Percentiles rank a stretch among this genome's conserved stretches.
These are phyloP conservation scores for Nectriaceae sp. DNA, from an alignment of 2,329 filamentous ascomycete genomes.

Conservation along the genomic window DNA sequence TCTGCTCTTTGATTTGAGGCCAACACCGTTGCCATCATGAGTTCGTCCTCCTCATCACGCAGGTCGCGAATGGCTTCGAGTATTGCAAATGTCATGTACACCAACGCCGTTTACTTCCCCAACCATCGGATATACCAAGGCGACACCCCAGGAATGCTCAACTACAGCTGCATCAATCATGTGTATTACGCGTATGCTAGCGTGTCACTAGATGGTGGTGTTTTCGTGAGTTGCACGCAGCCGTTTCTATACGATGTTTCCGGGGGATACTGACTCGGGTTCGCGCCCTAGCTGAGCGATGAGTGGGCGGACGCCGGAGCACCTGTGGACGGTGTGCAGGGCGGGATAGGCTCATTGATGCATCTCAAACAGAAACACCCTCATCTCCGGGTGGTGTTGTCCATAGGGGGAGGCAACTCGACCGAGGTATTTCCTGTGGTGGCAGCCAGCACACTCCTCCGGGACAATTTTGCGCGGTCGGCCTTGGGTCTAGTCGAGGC, in stretches of 20 bases:
- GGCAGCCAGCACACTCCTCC: slow-evolving; percentile 58
- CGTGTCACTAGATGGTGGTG: slow-evolving; percentile 69
- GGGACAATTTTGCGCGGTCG: slow-evolving; percentile 71
- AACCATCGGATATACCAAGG: slow-evolving; percentile 74
- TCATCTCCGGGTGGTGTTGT: slow-evolving; percentile 74
- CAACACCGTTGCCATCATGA: slow-evolving; percentile 35
- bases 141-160: slow-evolving; percentile 72
- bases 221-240: slow-evolving; percentile 63
- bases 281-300: slow-evolving; percentile 65
- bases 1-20: not conserved
- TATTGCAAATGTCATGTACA: slow-evolving; percentile 53
- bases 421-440: slow-evolving; percentile 69
- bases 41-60: slow-evolving; percentile 38
- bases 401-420: slow-evolving; percentile 69
- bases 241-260: slow-evolving; percentile 7
- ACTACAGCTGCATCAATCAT: slow-evolving; percentile 76
- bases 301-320: slow-evolving; percentile 75
- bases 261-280: slow-evolving; percentile 26
- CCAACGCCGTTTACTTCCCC: slow-evolving; percentile 84
- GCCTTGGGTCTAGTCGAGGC: slow-evolving; percentile 68
- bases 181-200: slow-evolving; percentile 84
- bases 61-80: slow-evolving; percentile 48
- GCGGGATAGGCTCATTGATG: slow-evolving; percentile 73
- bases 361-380: slow-evolving; percentile 70
- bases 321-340: slow-evolving; percentile 69